A percentile compares a stretch with the other conserved stretches of the same genome.
Evolutionary conservation across 2,329 filamentous ascomycete genomes (phyloP).

Genomic region (Microsporum canis): DNA sequence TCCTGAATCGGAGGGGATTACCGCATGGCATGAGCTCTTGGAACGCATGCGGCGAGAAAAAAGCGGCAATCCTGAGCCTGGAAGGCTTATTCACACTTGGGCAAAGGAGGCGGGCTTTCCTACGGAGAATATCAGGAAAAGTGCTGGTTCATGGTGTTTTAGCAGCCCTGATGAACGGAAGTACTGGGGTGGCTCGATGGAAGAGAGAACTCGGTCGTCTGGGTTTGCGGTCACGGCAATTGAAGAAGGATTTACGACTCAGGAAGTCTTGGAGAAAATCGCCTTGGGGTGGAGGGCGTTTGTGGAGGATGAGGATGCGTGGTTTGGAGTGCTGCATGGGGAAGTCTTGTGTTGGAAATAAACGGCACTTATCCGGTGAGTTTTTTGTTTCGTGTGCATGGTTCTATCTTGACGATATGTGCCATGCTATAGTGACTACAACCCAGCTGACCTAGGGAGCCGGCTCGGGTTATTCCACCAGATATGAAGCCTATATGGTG

Average conservation of each 20-base stretch:
- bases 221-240: slow-evolving; percentile 23
- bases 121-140: slow-evolving; percentile 17
- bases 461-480: no score
- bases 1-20: slow-evolving; percentile 16
- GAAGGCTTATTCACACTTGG: slow-evolving; percentile 25
- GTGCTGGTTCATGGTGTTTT: slow-evolving; percentile 29
- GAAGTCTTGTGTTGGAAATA: slow-evolving; percentile 30
- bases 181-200: slow-evolving; percentile 30
- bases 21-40: background rate
- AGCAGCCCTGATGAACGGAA: slow-evolving; percentile 22
- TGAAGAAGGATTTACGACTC: slow-evolving; percentile 22
- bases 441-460: no score
- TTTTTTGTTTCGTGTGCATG: no score
- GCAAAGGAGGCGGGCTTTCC: slow-evolving; percentile 27
- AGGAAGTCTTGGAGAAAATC: slow-evolving; percentile 25
- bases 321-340: slow-evolving; percentile 30
- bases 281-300: slow-evolving; percentile 26
- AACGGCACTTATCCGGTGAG: background rate
- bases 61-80: slow-evolving; percentile 9
- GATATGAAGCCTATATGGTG: no score
- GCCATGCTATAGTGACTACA: no score
- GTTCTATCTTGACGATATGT: no score
- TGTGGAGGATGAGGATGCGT: slow-evolving; percentile 25
- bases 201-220: slow-evolving; percentile 19
- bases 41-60: background rate